These are phyloP conservation scores for Tylopilus intermedius DNA, from an alignment of 768 basidiomycete species.

Conservation along the genomic window DNA sequence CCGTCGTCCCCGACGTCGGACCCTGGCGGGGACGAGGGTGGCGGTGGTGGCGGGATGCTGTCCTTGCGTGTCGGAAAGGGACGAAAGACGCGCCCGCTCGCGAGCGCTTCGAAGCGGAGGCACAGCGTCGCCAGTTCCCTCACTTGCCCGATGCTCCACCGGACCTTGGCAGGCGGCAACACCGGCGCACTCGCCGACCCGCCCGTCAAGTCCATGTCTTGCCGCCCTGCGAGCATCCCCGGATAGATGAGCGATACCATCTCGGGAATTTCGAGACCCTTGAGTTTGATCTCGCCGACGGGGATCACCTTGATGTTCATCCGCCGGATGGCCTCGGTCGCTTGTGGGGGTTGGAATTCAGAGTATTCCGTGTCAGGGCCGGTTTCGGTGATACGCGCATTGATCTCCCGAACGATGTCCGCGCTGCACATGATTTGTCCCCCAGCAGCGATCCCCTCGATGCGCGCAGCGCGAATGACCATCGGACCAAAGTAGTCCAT, in stretches of 20 bases:
- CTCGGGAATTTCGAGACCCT: conserved; percentile 91
- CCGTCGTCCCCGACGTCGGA: conserved; percentile 22
- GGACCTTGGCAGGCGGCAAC: conserved; percentile 37
- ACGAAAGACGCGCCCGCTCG: conserved; percentile 57
- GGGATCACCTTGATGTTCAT: conserved; percentile 65
- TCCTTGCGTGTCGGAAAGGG: conserved; percentile 35
- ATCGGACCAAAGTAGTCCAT: conserved; percentile 99
- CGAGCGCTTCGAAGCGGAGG: conserved; percentile 74
- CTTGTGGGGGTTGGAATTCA: conserved; percentile 49
- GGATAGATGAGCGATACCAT: conserved; percentile 84
- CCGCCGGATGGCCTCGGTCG: conserved; percentile 69
- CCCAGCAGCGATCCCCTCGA: conserved; percentile 76
- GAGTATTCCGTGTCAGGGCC: conserved; percentile 61
- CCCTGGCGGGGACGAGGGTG: conserved; percentile 4
- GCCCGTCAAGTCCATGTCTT: conserved; percentile 45
- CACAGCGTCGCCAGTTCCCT: conserved; percentile 67
- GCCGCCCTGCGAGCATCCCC: conserved; percentile 61
- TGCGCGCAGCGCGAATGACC: conserved; percentile 89
- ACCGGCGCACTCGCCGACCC: conserved; percentile 11
- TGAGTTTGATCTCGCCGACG: conserved; percentile 90
- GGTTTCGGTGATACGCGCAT: conserved; percentile 50
- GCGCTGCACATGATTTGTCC: conserved; percentile 92
- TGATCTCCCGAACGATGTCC: conserved; percentile 80
- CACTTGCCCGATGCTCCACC: conserved; percentile 70
- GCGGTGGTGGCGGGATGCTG: conserved; percentile 13